Conservation (phyloP, 495 filamentous ascomycete species). For the Rhizodiscina lignyota region DNA sequence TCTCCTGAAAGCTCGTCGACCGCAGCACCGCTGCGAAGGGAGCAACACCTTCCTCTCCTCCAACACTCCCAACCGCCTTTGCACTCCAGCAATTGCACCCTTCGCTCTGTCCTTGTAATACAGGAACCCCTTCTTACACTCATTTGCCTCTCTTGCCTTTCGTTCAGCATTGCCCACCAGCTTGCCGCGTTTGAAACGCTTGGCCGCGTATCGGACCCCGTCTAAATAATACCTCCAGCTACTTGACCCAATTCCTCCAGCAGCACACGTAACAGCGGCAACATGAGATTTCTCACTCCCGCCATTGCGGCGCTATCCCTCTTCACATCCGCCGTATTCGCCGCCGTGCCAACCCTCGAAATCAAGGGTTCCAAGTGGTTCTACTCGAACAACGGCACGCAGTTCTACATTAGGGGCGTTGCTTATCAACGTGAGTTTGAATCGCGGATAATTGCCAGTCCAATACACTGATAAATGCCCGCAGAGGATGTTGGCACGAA, state of each 20-base stretch:
- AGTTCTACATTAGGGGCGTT: constrained; percentile 81
- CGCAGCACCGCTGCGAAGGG: no score
- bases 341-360: constrained; percentile 22
- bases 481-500: constrained; percentile 32
- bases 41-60: no score
- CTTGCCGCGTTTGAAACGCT: neutral
- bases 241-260: neutral
- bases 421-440: constrained; percentile 56
- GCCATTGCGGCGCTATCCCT: constrained; percentile 15
- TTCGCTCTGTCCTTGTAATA: no score
- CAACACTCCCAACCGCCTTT: no score
- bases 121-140: no score
- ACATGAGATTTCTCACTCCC: constrained; percentile 12
- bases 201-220: neutral
- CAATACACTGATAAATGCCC: constrained; percentile 4
- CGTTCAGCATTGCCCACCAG: neutral
- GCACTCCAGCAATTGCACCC: no score
- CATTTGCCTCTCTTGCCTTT: constrained; percentile 1
- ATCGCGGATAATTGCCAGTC: neutral
- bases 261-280: neutral
- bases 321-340: constrained; percentile 13
- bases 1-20: no score
- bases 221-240: neutral
- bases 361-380: constrained; percentile 63
- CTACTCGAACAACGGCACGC: constrained; percentile 50